These are phyloP conservation scores for Aspergillus novoparasiticus DNA, from an alignment of 2,329 filamentous ascomycete genomes.

Conservation along the genomic window DNA sequence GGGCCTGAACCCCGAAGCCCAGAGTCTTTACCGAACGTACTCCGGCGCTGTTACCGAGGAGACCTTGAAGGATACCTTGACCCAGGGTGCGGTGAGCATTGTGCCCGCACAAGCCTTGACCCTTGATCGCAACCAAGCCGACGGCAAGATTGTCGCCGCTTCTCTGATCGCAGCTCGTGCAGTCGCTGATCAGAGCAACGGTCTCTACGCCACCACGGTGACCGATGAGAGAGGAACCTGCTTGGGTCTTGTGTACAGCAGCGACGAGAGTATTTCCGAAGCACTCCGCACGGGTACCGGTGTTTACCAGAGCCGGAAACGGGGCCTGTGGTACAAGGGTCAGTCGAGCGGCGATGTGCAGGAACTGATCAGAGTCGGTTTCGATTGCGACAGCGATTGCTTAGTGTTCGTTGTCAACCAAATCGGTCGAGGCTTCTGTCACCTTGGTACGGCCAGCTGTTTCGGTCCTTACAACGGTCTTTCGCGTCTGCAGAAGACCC, in stretches of 20 bases:
- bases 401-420: slow-evolving; percentile 88
- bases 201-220: slow-evolving; percentile 85
- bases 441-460: slow-evolving; percentile 87
- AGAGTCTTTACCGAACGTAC: slow-evolving; percentile 43
- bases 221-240: slow-evolving; percentile 84
- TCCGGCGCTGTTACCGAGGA: slow-evolving; percentile 46
- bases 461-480: slow-evolving; percentile 85
- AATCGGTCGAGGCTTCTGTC: slow-evolving; percentile 87
- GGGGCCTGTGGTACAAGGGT: slow-evolving; percentile 95
- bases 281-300: slow-evolving; percentile 79
- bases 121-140: slow-evolving; percentile 62
- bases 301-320: slow-evolving; percentile 94
- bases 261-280: slow-evolving; percentile 83
- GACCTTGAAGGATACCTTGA: slow-evolving; percentile 51
- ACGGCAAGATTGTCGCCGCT: slow-evolving; percentile 65
- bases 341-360: slow-evolving; percentile 93
- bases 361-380: slow-evolving; percentile 77
- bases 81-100: slow-evolving; percentile 66
- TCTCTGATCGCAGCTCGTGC: slow-evolving; percentile 74
- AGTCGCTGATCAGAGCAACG: slow-evolving; percentile 79
- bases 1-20: slow-evolving; percentile 41
- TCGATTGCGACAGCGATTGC: slow-evolving; percentile 94
- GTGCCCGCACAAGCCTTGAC: slow-evolving; percentile 72
- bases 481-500: slow-evolving; percentile 81
- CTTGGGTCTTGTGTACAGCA: slow-evolving; percentile 92